These are phyloP conservation scores for Lepidium campestre DNA, from an alignment of 441 rosid species.

Conservation along the genomic window DNA sequence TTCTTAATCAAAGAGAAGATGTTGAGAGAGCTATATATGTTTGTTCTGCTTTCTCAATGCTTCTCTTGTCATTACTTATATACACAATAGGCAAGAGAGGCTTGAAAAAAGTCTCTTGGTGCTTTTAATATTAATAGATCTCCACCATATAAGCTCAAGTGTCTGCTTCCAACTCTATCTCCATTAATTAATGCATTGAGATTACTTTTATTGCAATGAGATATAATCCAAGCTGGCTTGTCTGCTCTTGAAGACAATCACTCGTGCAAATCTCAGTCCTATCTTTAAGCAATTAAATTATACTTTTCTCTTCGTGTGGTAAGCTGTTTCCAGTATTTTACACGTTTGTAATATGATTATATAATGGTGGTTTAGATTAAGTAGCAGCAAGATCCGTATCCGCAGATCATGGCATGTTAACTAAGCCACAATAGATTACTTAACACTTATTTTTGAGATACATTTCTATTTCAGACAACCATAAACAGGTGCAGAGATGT, in stretches of 20 bases:
- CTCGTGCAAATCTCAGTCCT: not conserved
- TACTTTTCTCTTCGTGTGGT: not conserved
- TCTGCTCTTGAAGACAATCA: not conserved
- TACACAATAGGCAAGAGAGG: not conserved
- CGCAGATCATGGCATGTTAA: constrained; percentile 5
- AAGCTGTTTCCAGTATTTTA: not conserved
- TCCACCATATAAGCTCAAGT: not conserved
- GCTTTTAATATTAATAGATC: not conserved
- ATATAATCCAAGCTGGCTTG: not conserved
- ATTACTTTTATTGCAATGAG: not conserved
- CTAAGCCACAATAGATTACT: not conserved
- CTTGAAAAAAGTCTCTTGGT: not conserved
- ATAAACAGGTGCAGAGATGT: constrained; percentile 3
- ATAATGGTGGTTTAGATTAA: not conserved
- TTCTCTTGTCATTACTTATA: not conserved
- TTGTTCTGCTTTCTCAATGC: not conserved
- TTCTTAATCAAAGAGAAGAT: not conserved
- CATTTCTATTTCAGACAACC: not conserved
- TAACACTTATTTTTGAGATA: not conserved
- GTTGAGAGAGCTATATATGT: not conserved
- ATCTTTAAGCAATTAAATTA: not conserved
- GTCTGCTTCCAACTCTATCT: not conserved
- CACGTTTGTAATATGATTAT: constrained; percentile 12
- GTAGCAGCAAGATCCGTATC: constrained; percentile 14
- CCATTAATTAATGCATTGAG: not conserved